phyloP scores from a whole-genome alignment of 257 asterid genomes.

The Scutellaria minor region DNA sequence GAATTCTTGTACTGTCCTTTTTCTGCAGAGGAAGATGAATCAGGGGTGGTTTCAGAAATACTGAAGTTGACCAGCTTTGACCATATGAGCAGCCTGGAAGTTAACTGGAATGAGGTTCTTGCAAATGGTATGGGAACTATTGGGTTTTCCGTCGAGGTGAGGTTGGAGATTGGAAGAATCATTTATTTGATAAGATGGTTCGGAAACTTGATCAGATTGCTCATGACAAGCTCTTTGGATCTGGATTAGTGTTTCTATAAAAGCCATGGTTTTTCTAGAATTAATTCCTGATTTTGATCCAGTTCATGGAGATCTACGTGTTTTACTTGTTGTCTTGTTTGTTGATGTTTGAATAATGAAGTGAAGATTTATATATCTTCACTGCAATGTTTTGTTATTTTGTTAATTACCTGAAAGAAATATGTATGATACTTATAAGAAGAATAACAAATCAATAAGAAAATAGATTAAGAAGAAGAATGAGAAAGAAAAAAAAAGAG shows the following conservation, averaged over 20 bases:
- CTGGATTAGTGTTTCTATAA: conserved; percentile 33
- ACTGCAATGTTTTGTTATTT: neutral
- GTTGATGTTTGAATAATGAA: neutral
- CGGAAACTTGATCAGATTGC: conserved; percentile 36
- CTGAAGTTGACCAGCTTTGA: conserved; percentile 40
- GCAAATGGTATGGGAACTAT: conserved; percentile 28
- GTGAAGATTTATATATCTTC: neutral
- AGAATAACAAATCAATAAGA: no score
- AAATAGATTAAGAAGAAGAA: no score
- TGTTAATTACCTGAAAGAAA: no score
- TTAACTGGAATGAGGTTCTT: conserved; percentile 38
- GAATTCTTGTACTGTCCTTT: conserved; percentile 40
- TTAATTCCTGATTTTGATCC: neutral
- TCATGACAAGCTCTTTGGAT: conserved; percentile 35
- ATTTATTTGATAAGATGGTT: conserved; percentile 35
- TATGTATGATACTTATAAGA: no score
- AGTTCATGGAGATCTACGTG: neutral
- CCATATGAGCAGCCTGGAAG: conserved; percentile 39
- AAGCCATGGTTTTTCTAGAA: neutral
- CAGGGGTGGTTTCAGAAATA: conserved; percentile 29
- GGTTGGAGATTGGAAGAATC: conserved; percentile 48
- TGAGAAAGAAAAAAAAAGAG: no score
- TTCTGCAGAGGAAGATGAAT: conserved; percentile 34
- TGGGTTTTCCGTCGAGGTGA: conserved; percentile 38
- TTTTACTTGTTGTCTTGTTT: neutral